Base-by-base conservation (phyloP, 805 yeast species). In the Metschnikowia santaceciliae region DNA sequence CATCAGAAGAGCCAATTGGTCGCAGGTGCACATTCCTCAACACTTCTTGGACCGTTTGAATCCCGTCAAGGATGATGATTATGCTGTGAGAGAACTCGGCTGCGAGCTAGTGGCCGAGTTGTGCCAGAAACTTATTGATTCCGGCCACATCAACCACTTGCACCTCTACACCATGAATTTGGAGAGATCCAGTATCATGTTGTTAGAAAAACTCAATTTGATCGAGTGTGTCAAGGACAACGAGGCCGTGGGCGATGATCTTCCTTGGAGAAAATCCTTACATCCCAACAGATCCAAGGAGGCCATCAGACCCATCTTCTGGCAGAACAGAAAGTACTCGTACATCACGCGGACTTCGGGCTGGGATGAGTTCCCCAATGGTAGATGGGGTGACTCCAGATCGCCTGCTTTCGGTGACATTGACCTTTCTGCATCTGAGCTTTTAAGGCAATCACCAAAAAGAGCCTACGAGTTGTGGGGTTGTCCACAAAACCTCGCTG, bases 341-440 rank as follows among this genome's bases (percentile, higher is more conserved):
- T 92, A 92, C 66, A 83, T 90, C 54, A 80, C 90, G 44, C 80
- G 98, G 68, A 92, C 97, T 7, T 82, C 94, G 23, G 85, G 86
- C 51, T 94, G 99, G 90, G 99, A 94, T 71, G 99, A 94, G 68
- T 94, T 92, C 64, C 99, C 99, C 47, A 94, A 92, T 68, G 99
- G 99, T 54, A 79, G 99, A 72, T 94, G 97, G 91, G 99, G 99
- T 62, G 97, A 94, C 67, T 88, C 97, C 3, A 78, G 96, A 53
- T 94, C 98, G 40, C 99, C 99, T 4, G 98, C 98, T 1, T 91
- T 87, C 70, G 96, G 96, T 61, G 95, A 88, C 57, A 77, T 90
- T 51, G 96, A 89, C 65, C 77, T 87, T 48, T 84, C 84, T 59
- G 94, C 92, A 19, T 81, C 90, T 34, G 83, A 86, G 23, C 74